phyloP scores from a whole-genome alignment of 2,329 filamentous ascomycete genomes.

The Phialophora macrospora region DNA sequence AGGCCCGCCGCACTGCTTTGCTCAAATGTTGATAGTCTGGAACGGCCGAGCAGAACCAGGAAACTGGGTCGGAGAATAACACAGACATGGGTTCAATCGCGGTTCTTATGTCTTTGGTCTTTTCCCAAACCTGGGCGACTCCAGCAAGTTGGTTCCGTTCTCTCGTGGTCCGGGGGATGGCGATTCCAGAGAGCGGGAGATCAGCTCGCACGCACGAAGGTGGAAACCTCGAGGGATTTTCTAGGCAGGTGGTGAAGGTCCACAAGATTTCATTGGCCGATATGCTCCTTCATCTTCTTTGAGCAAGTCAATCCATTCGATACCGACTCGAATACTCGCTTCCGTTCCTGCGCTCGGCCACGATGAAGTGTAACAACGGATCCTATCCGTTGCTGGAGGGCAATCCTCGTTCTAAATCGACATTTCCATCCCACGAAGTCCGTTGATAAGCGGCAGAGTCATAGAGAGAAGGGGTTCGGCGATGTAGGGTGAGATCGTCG shows the following conservation, averaged over 20 bases:
- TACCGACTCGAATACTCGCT: conserved; percentile 23
- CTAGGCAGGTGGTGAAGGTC: conserved; percentile 29
- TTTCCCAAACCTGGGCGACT: conserved; percentile 14
- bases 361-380: background rate
- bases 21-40: conserved; percentile 14
- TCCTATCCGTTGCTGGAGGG: background rate
- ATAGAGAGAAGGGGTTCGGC: background rate
- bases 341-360: background rate
- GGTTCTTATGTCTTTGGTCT: conserved; percentile 23
- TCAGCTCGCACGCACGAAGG: conserved; percentile 7
- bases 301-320: conserved; percentile 21
- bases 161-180: conserved; percentile 15
- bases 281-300: conserved; percentile 8
- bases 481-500: background rate
- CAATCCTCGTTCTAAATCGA: background rate
- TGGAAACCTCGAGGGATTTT: conserved; percentile 20
- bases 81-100: conserved; percentile 26
- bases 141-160: conserved; percentile 7
- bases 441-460: background rate
- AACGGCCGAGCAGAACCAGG: conserved; percentile 27
- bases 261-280: conserved; percentile 26
- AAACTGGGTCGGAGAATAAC: conserved; percentile 23
- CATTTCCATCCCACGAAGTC: background rate
- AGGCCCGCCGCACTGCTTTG: conserved; percentile 9
- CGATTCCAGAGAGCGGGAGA: conserved; percentile 1